Percentiles rank a stretch among this genome's conserved stretches.
These are phyloP conservation scores for Gamarada debralockiae DNA, from an alignment of 495 filamentous ascomycete genomes.

Conservation along the genomic window DNA sequence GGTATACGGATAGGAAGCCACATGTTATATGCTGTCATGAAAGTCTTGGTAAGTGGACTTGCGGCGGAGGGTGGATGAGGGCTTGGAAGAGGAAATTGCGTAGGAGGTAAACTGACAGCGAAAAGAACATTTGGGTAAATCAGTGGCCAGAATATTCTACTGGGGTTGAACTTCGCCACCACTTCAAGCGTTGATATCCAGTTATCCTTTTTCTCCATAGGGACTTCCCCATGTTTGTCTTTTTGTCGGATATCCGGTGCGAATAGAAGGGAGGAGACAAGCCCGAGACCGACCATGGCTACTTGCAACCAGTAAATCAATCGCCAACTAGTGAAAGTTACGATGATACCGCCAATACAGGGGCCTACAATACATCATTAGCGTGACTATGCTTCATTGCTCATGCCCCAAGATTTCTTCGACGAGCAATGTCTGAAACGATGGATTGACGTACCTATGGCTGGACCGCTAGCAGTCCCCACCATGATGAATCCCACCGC, in stretches of 20 bases:
- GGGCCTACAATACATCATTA: conserved; percentile 28
- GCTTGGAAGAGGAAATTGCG: no score
- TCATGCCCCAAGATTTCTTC: no score
- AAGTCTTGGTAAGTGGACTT: not conserved
- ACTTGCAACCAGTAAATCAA: conserved; percentile 68
- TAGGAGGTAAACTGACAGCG: not conserved
- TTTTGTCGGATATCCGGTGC: conserved; percentile 51
- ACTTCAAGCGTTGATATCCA: conserved; percentile 39
- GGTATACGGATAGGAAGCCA: conserved; percentile 61
- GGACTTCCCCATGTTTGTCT: conserved; percentile 49
- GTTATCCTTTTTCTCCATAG: conserved; percentile 45
- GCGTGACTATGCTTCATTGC: not conserved
- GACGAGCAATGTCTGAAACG: no score
- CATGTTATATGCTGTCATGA: conserved; percentile 57
- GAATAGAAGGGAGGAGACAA: conserved; percentile 51
- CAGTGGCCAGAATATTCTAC: conserved; percentile 51
- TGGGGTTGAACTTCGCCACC: conserved; percentile 52
- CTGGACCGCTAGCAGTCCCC: conserved; percentile 63
- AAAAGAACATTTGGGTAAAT: conserved; percentile 54
- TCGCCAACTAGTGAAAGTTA: conserved; percentile 62
- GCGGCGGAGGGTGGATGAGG: no score
- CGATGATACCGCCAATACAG: conserved; percentile 60
- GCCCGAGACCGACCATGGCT: conserved; percentile 51
- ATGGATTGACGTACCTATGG: conserved; percentile 46
- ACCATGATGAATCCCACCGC: conserved; percentile 62